These are phyloP conservation scores for Raffaelea deltoideospora DNA, from an alignment of 2,329 filamentous ascomycete species.

Conservation along the genomic window DNA sequence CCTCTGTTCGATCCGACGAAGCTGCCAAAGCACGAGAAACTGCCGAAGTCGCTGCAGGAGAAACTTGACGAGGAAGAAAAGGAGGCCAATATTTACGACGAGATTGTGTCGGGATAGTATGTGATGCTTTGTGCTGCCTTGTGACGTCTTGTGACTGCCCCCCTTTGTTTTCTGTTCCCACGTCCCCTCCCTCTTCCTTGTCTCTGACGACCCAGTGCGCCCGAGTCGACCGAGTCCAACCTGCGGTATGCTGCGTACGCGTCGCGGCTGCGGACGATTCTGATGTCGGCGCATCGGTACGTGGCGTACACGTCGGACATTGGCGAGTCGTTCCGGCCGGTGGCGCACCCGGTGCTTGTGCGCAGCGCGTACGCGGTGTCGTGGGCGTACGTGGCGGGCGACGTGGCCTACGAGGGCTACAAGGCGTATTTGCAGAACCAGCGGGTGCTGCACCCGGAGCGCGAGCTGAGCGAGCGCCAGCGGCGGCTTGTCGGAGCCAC, in stretches of 20 bases:
- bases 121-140: slow-evolving; percentile 18
- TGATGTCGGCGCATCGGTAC: slow-evolving; percentile 83
- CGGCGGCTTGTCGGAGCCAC: slow-evolving; percentile 31
- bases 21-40: slow-evolving; percentile 32
- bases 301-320: slow-evolving; percentile 96
- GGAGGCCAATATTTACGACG: slow-evolving; percentile 62
- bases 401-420: slow-evolving; percentile 87
- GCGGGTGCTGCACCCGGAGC: slow-evolving; percentile 51
- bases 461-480: slow-evolving; percentile 35
- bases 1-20: slow-evolving; percentile 25
- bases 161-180: neutral
- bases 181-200: neutral
- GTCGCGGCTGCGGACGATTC: slow-evolving; percentile 67
- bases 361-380: slow-evolving; percentile 76
- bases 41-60: slow-evolving; percentile 39
- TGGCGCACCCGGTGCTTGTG: slow-evolving; percentile 75
- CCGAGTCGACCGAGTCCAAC: slow-evolving; percentile 70
- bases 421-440: slow-evolving; percentile 87
- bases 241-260: slow-evolving; percentile 91
- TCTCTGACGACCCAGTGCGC: slow-evolving; percentile 31
- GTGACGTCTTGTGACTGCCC: neutral
- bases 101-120: slow-evolving; percentile 66
- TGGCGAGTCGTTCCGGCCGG: slow-evolving; percentile 85
- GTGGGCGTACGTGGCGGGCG: slow-evolving; percentile 83
- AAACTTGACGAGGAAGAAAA: slow-evolving; percentile 41